These are phyloP conservation scores for Clonostachys sp. DNA, from an alignment of 2,329 filamentous ascomycete species.

Conservation along the genomic window DNA sequence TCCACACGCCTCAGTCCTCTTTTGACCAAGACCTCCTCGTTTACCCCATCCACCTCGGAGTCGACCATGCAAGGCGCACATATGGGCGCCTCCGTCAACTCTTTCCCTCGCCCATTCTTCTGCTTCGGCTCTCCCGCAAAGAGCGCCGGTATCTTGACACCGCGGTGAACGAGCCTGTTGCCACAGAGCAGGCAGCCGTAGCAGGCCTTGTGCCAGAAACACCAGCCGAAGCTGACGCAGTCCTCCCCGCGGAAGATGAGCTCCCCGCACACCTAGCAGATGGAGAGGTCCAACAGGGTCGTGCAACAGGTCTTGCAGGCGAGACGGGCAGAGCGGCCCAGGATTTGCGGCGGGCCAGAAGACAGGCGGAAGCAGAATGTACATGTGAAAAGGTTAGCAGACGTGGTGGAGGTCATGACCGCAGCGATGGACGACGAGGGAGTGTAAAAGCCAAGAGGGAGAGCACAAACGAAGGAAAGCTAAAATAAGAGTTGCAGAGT, in stretches of 20 bases:
- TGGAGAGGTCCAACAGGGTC: conserved; percentile 44
- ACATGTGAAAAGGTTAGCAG: conserved; percentile 36
- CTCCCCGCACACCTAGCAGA: conserved; percentile 55
- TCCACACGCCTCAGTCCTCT: conserved; percentile 38
- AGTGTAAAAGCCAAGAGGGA: too few species aligned
- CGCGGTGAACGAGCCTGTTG: conserved; percentile 27
- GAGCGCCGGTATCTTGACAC: conserved; percentile 25
- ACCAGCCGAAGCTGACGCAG: conserved; percentile 55
- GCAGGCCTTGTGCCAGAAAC: conserved; percentile 53
- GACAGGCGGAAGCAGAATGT: conserved; percentile 48
- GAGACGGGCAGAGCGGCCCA: conserved; percentile 42
- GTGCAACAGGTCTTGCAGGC: conserved; percentile 42
- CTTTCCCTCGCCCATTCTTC: conserved; percentile 17
- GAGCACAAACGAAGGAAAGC: too few species aligned
- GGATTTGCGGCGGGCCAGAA: conserved; percentile 24
- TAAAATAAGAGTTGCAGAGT: too few species aligned
- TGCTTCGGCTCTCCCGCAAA: conserved; percentile 12
- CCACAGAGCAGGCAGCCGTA: conserved; percentile 53
- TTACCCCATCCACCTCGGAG: conserved; percentile 26
- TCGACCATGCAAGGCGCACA: conserved; percentile 41
- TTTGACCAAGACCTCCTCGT: conserved; percentile 23
- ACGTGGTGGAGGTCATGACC: background rate
- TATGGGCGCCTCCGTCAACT: conserved; percentile 42
- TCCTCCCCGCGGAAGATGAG: conserved; percentile 47
- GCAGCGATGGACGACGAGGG: background rate